A percentile compares a stretch with the other conserved stretches of the same genome.
Conservation (phyloP, 2,329 filamentous ascomycete species). For the Phaeosphaeria sp. region DNA sequence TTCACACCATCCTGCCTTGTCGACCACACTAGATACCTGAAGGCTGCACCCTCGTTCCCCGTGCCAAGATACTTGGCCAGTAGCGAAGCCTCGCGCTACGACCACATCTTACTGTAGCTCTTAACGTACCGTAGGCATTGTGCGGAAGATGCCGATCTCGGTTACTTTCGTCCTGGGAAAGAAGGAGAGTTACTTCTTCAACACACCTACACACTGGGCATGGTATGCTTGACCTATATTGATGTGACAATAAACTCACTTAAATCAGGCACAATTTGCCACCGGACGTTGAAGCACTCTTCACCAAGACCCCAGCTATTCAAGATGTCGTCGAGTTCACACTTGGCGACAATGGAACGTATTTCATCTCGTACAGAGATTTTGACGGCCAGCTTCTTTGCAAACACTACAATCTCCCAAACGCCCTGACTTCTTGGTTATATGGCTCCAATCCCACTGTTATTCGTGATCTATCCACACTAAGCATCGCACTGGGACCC, state of each 20-base stretch:
- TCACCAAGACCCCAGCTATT: slow-evolving; percentile 38
- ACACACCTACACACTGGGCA: slow-evolving; percentile 42
- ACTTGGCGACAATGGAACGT: slow-evolving; percentile 29
- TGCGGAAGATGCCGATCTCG: slow-evolving; percentile 31
- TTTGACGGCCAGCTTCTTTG: slow-evolving; percentile 18
- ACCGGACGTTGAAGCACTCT: slow-evolving; percentile 34
- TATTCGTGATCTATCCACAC: slow-evolving; percentile 32
- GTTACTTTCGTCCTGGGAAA: slow-evolving; percentile 36
- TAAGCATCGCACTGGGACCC: slow-evolving; percentile 36
- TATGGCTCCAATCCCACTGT: slow-evolving; percentile 33
- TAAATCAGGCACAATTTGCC: slow-evolving; percentile 32
- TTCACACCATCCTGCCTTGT: not conserved
- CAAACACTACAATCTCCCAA: slow-evolving; percentile 42
- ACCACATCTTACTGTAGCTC: not conserved
- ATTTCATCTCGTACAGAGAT: slow-evolving; percentile 37
- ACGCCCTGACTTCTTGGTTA: slow-evolving; percentile 36
- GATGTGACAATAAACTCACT: not conserved
- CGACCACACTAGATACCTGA: not conserved
- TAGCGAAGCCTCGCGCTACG: not conserved
- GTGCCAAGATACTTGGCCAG: not conserved
- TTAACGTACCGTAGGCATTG: not conserved
- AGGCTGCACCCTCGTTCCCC: not conserved
- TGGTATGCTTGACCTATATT: slow-evolving; percentile 16
- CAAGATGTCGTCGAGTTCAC: slow-evolving; percentile 37
- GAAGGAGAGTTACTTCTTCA: slow-evolving; percentile 42